A percentile compares a stretch with the other conserved stretches of the same genome.
phyloP scores from a whole-genome alignment of 2,329 filamentous ascomycete species.

The Monosporascus sp. region DNA sequence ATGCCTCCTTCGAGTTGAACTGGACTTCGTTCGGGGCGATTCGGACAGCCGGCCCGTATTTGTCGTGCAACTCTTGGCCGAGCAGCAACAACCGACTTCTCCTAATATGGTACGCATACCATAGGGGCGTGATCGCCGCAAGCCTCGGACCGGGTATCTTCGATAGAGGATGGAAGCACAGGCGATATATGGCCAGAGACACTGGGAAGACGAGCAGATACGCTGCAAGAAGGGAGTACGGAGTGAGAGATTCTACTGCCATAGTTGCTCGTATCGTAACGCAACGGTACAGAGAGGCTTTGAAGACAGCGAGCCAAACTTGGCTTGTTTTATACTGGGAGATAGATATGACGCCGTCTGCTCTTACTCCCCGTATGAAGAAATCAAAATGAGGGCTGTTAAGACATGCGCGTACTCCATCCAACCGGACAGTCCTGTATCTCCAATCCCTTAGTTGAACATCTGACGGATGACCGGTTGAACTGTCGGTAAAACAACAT shows the following conservation, averaged over 20 bases:
- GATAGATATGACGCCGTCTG: no score
- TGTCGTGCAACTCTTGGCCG: constrained; percentile 37
- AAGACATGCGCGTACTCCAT: no score
- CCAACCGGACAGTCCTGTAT: no score
- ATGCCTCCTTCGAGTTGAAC: constrained; percentile 43
- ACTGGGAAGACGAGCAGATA: constrained; percentile 3
- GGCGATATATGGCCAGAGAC: constrained; percentile 13
- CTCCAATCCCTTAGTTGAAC: no score
- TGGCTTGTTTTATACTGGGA: no score
- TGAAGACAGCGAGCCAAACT: background rate
- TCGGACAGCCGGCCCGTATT: constrained; percentile 46
- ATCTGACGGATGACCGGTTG: no score
- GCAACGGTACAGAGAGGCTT: background rate
- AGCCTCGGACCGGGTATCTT: constrained; percentile 8
- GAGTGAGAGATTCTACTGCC: background rate
- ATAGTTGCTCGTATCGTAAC: background rate
- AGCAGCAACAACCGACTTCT: constrained; percentile 37
- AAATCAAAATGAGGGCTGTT: no score
- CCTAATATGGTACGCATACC: constrained; percentile 25
- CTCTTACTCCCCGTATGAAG: no score
- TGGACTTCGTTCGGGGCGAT: constrained; percentile 50
- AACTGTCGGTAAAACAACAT: no score
- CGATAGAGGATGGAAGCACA: constrained; percentile 6
- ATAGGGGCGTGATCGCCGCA: constrained; percentile 14
- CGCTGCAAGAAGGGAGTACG: constrained; percentile 2